A percentile compares a stretch with the other conserved stretches of the same genome.
These are phyloP conservation scores for Pseudogymnoascus sp. DNA, from an alignment of 2,329 filamentous ascomycete genomes.

Conservation along the genomic window DNA sequence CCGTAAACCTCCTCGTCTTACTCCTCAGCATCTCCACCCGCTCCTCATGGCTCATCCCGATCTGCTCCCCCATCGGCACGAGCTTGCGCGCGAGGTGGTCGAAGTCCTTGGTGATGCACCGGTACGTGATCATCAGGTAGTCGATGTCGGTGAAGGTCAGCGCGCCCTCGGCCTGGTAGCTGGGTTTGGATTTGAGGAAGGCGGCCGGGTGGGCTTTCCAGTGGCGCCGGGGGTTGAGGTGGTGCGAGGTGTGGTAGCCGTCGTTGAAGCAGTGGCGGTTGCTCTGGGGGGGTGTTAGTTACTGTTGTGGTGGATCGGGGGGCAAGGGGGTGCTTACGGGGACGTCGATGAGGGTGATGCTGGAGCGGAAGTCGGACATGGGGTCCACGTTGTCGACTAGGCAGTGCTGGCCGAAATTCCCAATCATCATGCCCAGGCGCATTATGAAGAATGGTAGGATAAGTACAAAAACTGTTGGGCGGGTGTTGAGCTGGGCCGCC, in stretches of 20 bases:
- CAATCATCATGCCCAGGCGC: conserved; percentile 67
- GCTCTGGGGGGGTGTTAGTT: conserved; percentile 41
- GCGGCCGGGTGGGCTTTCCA: conserved; percentile 73
- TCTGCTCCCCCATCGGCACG: conserved; percentile 67
- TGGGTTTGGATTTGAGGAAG: conserved; percentile 61
- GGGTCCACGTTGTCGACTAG: conserved; percentile 69
- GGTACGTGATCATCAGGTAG: conserved; percentile 67
- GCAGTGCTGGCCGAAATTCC: conserved; percentile 79
- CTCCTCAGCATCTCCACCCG: conserved; percentile 52
- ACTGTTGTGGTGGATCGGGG: background rate
- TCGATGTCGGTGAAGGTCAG: conserved; percentile 77
- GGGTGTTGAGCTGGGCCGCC: conserved; percentile 42
- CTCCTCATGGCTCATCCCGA: conserved; percentile 56
- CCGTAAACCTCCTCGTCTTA: conserved; percentile 58
- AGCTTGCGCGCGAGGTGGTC: conserved; percentile 58
- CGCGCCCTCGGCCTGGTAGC: conserved; percentile 58
- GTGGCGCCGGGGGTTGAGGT: conserved; percentile 68
- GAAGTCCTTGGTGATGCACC: conserved; percentile 64
- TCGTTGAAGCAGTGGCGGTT: conserved; percentile 80
- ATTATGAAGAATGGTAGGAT: conserved; percentile 59
- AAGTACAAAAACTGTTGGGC: conserved; percentile 51
- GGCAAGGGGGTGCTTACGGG: conserved; percentile 44
- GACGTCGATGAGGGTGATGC: conserved; percentile 72
- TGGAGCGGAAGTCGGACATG: conserved; percentile 69
- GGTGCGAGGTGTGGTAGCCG: conserved; percentile 74